A percentile compares a stretch with the other conserved stretches of the same genome.
Conservation (phyloP, 805 yeast species). For the Barnettozyma californica region DNA sequence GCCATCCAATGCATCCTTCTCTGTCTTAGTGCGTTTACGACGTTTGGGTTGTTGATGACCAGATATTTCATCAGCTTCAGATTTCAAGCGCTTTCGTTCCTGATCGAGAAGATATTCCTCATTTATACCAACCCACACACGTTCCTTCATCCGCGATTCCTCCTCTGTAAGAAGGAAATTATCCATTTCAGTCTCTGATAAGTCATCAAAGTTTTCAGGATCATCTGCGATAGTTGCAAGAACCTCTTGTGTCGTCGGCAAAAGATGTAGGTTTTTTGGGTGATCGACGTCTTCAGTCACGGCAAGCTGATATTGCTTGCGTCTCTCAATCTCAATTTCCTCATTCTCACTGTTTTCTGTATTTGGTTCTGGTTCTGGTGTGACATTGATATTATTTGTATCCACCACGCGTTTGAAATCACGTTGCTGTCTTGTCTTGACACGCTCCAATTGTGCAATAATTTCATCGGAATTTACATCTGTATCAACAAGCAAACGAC, state of each 20-base stretch:
- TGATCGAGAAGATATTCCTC: slow-evolving; percentile 81
- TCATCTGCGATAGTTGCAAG: slow-evolving; percentile 51
- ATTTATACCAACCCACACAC: slow-evolving; percentile 86
- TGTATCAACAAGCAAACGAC: slow-evolving; percentile 9
- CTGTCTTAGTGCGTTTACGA: slow-evolving; percentile 36
- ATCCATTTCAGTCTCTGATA: slow-evolving; percentile 78
- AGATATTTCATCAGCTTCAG: slow-evolving; percentile 80
- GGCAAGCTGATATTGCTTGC: slow-evolving; percentile 9
- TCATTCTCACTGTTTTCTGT: slow-evolving; percentile 6
- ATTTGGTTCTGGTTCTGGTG: slow-evolving; percentile 5
- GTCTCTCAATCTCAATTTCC: slow-evolving; percentile 7
- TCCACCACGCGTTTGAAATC: slow-evolving; percentile 15
- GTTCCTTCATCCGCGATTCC: slow-evolving; percentile 69
- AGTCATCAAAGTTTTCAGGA: slow-evolving; percentile 62
- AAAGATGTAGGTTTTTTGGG: slow-evolving; percentile 48
- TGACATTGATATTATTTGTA: slow-evolving; percentile 22
- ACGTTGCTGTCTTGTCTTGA: slow-evolving; percentile 22
- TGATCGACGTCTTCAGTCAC: slow-evolving; percentile 35
- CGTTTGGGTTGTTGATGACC: slow-evolving; percentile 63
- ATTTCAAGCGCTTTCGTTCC: slow-evolving; percentile 75
- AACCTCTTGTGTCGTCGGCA: slow-evolving; percentile 56
- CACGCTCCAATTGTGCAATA: slow-evolving; percentile 25
- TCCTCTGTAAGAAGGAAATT: slow-evolving; percentile 56
- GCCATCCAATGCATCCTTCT: slow-evolving; percentile 29
- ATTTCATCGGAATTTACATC: slow-evolving; percentile 23